phyloP scores from a whole-genome alignment of 495 filamentous ascomycete species.

The Bacidia gigantensis region DNA sequence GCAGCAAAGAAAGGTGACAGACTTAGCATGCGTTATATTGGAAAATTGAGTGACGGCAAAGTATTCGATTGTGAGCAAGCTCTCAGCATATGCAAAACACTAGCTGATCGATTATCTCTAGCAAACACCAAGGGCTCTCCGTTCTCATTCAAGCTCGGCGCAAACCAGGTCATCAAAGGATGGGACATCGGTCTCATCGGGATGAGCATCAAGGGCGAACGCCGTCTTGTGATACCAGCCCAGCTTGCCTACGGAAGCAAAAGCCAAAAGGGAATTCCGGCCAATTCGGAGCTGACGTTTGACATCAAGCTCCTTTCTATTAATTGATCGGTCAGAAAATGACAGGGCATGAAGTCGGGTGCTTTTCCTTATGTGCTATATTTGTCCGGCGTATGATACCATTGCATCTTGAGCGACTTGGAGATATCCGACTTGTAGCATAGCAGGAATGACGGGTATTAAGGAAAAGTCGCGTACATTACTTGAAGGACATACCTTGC shows the following conservation, averaged over 20 bases:
- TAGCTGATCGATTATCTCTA: conserved; percentile 19
- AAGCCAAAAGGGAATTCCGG: conserved; percentile 63
- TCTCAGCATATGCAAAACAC: neutral
- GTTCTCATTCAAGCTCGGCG: conserved; percentile 86
- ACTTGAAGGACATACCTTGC: neutral
- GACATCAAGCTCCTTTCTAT: conserved; percentile 78
- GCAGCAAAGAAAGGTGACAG: conserved; percentile 73
- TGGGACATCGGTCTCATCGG: conserved; percentile 91
- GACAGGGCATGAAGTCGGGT: conserved; percentile 8
- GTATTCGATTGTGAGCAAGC: conserved; percentile 70
- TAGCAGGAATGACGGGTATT: conserved; percentile 31
- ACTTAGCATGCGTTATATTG: conserved; percentile 91
- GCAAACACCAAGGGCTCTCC: conserved; percentile 97
- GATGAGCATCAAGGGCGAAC: conserved; percentile 87
- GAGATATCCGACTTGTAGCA: conserved; percentile 35
- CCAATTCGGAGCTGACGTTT: conserved; percentile 81
- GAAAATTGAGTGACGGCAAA: conserved; percentile 84
- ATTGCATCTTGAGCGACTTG: conserved; percentile 19
- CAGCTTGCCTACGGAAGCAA: conserved; percentile 70
- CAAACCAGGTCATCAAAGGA: conserved; percentile 93
- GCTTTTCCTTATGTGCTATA: neutral
- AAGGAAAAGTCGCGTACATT: conserved; percentile 11
- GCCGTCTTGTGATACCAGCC: conserved; percentile 76
- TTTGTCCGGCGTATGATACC: neutral
- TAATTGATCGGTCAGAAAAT: conserved; percentile 26